Conservation (phyloP, 345 rosid genomes). For the Bruguiera gymnorhiza region DNA sequence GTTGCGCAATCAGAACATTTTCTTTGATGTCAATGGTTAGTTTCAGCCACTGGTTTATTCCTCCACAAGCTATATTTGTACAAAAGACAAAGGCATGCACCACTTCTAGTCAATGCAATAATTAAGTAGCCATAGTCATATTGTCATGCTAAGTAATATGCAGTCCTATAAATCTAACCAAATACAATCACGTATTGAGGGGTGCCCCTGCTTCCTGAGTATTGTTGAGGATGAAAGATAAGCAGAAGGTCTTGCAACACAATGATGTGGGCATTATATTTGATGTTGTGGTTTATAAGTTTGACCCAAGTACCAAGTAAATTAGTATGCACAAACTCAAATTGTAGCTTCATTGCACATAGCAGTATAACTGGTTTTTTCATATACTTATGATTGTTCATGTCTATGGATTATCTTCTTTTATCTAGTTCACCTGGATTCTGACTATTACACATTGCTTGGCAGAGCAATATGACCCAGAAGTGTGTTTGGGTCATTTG, state of each 20-base stretch:
- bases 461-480: slow-evolving; percentile 92
- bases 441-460: slow-evolving; percentile 9
- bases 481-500: slow-evolving; percentile 80
- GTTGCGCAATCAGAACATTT: slow-evolving; percentile 78
- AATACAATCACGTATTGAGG: neutral
- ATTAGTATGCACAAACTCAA: too few relatives aligned
- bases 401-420: too few relatives aligned
- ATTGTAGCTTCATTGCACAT: too few relatives aligned
- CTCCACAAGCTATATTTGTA: neutral
- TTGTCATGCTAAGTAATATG: neutral
- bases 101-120: neutral
- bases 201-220: neutral
- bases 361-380: neutral
- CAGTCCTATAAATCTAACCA: too few relatives aligned
- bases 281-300: too few relatives aligned
- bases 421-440: neutral
- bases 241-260: neutral
- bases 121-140: neutral
- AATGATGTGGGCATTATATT: too few relatives aligned
- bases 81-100: neutral
- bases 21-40: slow-evolving; percentile 95
- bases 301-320: too few relatives aligned
- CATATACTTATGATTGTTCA: neutral
- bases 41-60: neutral
- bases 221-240: neutral